Evolutionary conservation across 768 basidiomycete species (phyloP).

Genomic region (Lyophyllum atratum): DNA sequence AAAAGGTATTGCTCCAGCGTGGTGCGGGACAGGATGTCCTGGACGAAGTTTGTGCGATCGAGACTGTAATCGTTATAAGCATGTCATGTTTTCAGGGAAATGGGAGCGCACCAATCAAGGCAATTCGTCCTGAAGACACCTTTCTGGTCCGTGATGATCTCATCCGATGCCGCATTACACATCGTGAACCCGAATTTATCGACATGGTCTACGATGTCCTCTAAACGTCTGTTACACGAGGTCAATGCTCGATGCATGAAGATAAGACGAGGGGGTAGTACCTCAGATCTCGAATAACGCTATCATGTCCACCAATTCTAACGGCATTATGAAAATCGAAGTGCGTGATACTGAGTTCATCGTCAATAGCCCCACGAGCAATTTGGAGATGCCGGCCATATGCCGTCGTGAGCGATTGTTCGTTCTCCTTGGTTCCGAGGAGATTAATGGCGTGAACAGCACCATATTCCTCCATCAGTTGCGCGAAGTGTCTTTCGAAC

Average conservation of each 20-base stretch:
- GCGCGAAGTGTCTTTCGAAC: conserved; percentile 91
- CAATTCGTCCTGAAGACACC: conserved; percentile 96
- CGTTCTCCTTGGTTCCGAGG: conserved; percentile 90
- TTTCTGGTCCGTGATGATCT: conserved; percentile 83
- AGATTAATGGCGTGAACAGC: conserved; percentile 88
- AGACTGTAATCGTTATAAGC: conserved; percentile 51
- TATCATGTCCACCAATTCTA: conserved; percentile 82
- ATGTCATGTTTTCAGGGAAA: background rate
- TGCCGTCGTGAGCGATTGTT: conserved; percentile 78
- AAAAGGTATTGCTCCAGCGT: conserved; percentile 82
- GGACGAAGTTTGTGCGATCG: conserved; percentile 96
- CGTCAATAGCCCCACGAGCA: conserved; percentile 61
- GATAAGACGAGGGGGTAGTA: conserved; percentile 25
- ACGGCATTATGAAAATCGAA: conserved; percentile 95
- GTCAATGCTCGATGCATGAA: background rate
- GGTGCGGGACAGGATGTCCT: conserved; percentile 88
- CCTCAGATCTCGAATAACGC: conserved; percentile 74
- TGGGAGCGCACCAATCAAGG: conserved; percentile 74
- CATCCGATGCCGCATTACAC: conserved; percentile 64
- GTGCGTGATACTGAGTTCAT: conserved; percentile 77
- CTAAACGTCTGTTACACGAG: conserved; percentile 49
- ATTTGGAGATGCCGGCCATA: conserved; percentile 81
- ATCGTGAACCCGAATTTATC: conserved; percentile 88
- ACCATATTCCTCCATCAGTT: conserved; percentile 85
- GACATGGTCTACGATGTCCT: conserved; percentile 58